Evolutionary conservation across 495 filamentous ascomycete genomes (phyloP).

Genomic region (Clavariopsis aquatica): DNA sequence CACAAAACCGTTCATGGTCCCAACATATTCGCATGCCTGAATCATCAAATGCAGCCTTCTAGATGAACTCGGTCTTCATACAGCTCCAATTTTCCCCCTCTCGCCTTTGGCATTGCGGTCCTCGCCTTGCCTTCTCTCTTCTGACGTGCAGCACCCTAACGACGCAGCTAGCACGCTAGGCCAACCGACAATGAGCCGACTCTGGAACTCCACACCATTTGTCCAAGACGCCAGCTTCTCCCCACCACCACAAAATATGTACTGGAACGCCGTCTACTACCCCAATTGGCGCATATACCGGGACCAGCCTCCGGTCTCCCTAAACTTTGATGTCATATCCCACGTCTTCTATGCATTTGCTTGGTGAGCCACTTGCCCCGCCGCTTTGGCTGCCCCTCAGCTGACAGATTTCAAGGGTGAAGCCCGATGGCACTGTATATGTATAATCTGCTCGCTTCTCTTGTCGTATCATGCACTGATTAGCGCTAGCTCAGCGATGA

Average conservation of each 20-base stretch:
- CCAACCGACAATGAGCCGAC: slow-evolving; percentile 6
- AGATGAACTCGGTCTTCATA: not conserved
- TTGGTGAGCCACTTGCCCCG: slow-evolving; percentile 49
- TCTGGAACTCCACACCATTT: not conserved
- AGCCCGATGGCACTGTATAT: slow-evolving; percentile 77
- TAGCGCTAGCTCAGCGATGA: slow-evolving; percentile 74
- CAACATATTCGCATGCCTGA: not conserved
- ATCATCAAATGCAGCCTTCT: not conserved
- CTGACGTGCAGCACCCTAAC: slow-evolving; percentile 7
- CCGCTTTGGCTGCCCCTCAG: not conserved
- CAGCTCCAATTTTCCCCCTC: not conserved
- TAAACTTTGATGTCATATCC: slow-evolving; percentile 69
- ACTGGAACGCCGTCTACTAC: slow-evolving; percentile 84
- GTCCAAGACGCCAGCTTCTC: slow-evolving; percentile 15
- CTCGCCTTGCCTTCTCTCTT: not conserved
- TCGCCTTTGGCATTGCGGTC: not conserved
- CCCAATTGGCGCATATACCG: slow-evolving; percentile 82
- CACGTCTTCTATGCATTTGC: slow-evolving; percentile 92
- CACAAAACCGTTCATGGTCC: slow-evolving; percentile 4
- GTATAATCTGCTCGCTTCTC: slow-evolving; percentile 48
- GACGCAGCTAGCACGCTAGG: slow-evolving; percentile 27
- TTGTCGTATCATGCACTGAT: slow-evolving; percentile 8
- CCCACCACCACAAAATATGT: slow-evolving; percentile 45
- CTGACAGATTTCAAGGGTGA: slow-evolving; percentile 55
- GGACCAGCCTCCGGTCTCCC: slow-evolving; percentile 72